Base-by-base conservation (phyloP, 345 rosid genomes). In the Populus pruinosa region DNA sequence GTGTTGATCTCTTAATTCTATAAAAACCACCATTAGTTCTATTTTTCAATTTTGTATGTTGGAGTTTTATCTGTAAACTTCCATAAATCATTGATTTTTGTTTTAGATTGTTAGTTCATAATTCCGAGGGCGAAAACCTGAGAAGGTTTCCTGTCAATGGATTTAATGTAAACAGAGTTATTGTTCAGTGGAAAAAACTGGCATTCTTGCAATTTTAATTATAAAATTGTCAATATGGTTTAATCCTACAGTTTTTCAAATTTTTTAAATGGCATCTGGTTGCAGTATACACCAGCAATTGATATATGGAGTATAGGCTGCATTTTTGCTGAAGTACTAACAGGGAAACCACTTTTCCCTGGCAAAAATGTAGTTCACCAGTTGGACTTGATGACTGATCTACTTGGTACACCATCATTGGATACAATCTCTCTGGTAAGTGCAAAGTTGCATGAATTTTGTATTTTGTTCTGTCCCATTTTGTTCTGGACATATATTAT, bases 271-370 rank as follows among this genome's bases (percentile, higher is more conserved):
- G 73, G 27, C 31, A 67, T 78, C 69, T 80, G 73, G 72, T 39
- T 89, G 81, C 91, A 94, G 98, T 94, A 94, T 84, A 94, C 98
- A 39, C 96, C 98, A 21, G 98, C 98, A 72, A 93, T 94, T 79
- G 98, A 94, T 79, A 89, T 94, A 74, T 94, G 98, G 98, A 90
- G 98, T 81, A 94, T 94, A 82, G 98, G 98, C 72, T 93, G 98
- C 88, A 94, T 94, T 82, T 94, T 94, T 77, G 98, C 97, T 23
- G 98, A 94, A 79, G 97, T 94, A 65, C 82, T 93, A 79, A 89
- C 87, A 16, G 98, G 98, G 75, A 91, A 88, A 75, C 98, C 98
- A 16, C 86, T 94, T 71, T 94, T 93, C 85, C 98, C 98, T 75
- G 97, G 98, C 21, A 94, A 94, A 84, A 93, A 94, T 82, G 98